A percentile compares a stretch with the other conserved stretches of the same genome.
Conservation (phyloP, 2,329 filamentous ascomycete genomes). For the Ophiostoma australiae region DNA sequence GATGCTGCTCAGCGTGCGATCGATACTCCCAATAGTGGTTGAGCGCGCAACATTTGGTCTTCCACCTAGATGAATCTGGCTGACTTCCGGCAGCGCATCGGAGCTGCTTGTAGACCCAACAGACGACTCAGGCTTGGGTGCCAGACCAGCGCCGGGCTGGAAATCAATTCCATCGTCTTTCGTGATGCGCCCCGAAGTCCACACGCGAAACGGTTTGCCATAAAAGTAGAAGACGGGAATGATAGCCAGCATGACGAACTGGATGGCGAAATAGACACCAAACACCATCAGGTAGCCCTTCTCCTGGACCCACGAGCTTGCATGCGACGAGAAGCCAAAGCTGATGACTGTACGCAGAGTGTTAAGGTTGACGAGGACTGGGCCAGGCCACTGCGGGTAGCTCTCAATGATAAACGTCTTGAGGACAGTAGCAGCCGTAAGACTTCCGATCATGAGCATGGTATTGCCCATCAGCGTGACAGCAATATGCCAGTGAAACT, state of each 20-base stretch:
- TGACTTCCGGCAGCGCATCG: not conserved
- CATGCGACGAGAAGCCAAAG: not conserved
- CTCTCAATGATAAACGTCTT: slow-evolving; percentile 1
- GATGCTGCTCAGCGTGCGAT: not conserved
- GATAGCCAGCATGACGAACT: not conserved
- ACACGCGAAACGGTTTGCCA: not conserved
- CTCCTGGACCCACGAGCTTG: not conserved
- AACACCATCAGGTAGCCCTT: not conserved
- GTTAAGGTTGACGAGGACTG: not conserved
- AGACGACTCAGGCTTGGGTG: not conserved
- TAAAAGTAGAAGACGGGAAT: not conserved
- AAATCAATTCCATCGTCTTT: not conserved
- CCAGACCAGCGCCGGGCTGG: not conserved
- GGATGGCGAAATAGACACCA: not conserved
- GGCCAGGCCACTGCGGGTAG: not conserved
- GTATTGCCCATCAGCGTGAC: not conserved
- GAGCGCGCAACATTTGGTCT: not conserved
- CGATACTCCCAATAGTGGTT: not conserved
- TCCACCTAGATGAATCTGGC: not conserved
- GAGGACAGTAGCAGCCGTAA: not conserved
- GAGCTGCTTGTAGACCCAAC: not conserved
- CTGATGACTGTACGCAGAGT: not conserved
- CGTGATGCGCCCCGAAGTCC: not conserved
- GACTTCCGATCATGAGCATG: not conserved
- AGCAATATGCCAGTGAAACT: not conserved